phyloP scores from a whole-genome alignment of 1,284 basidiomycete genomes.

The Fomitiporia mediterranea region DNA sequence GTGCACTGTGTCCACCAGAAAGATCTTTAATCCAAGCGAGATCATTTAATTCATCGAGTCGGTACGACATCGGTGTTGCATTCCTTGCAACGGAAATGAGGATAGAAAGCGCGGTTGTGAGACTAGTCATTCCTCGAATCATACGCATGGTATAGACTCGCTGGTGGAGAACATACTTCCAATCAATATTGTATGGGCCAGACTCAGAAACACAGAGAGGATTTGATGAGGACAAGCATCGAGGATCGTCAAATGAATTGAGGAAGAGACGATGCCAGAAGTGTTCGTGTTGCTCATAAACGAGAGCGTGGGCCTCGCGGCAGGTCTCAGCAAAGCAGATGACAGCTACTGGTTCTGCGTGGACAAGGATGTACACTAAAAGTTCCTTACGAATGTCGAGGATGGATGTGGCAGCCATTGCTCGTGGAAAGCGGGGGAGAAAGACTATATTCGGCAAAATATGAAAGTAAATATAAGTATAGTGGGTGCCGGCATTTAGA shows the following conservation, averaged over 20 bases:
- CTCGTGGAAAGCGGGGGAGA: too few species aligned
- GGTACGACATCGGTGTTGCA: conserved; percentile 32
- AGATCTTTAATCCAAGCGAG: conserved; percentile 10
- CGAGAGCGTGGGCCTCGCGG: conserved; percentile 39
- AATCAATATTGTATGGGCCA: conserved; percentile 22
- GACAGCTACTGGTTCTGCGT: conserved; percentile 50
- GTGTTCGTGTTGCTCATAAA: conserved; percentile 46
- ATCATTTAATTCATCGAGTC: conserved; percentile 22
- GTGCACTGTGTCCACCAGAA: conserved; percentile 16
- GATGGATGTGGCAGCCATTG: conserved; percentile 21
- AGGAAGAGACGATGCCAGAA: conserved; percentile 64
- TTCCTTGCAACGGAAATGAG: conserved; percentile 40
- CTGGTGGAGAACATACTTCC: conserved; percentile 31
- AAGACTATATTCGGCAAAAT: too few species aligned
- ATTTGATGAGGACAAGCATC: too few species aligned
- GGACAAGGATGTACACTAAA: conserved; percentile 47
- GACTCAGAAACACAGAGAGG: too few species aligned
- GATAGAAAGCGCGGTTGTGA: conserved; percentile 36
- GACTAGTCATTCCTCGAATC: conserved; percentile 25
- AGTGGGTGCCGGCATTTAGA: too few species aligned
- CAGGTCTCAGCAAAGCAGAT: conserved; percentile 52
- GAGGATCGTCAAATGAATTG: conserved; percentile 56
- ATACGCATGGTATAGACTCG: conserved; percentile 29
- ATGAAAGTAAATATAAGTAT: too few species aligned
- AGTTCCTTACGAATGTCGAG: conserved; percentile 49